Evolutionary conservation across 2,329 filamentous ascomycete species (phyloP).

Genomic region (Ceratocystis variospora): DNA sequence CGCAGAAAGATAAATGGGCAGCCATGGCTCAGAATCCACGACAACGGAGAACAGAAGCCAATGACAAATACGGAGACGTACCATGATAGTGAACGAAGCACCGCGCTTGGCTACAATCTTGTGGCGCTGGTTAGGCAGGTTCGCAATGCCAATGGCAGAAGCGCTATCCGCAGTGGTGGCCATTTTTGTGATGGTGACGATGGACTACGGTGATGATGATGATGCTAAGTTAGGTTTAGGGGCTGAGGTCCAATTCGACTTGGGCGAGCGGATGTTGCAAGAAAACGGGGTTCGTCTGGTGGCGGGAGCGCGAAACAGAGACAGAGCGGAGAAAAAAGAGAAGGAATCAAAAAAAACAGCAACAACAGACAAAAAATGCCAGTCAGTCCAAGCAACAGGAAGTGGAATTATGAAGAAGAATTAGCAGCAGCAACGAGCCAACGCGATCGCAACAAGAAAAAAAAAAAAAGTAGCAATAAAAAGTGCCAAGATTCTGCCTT

Average conservation of each 20-base stretch:
- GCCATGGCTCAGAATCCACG: neutral
- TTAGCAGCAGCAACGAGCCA: slow-evolving; percentile 14
- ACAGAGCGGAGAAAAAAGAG: slow-evolving; percentile 7
- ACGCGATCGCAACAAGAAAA: slow-evolving; percentile 16
- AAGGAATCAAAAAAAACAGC: slow-evolving; percentile 11
- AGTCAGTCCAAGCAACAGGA: slow-evolving; percentile 1
- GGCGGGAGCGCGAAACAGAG: slow-evolving; percentile 17
- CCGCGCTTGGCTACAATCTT: slow-evolving; percentile 72
- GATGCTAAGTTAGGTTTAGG: neutral
- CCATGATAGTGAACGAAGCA: slow-evolving; percentile 99
- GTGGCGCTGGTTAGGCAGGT: slow-evolving; percentile 60
- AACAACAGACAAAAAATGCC: slow-evolving; percentile 9
- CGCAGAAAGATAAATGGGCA: neutral
- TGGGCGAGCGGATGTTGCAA: neutral
- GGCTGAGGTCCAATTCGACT: neutral
- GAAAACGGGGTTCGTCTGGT: slow-evolving; percentile 8
- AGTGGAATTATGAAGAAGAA: neutral
- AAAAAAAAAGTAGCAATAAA: neutral
- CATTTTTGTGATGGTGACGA: slow-evolving; percentile 32
- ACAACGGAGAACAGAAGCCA: neutral
- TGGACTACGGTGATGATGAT: neutral
- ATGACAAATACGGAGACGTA: slow-evolving; percentile 31
- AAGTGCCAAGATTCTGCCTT: slow-evolving; percentile 9
- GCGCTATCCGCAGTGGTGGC: slow-evolving; percentile 45
- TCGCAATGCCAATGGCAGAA: slow-evolving; percentile 60